phyloP scores from a whole-genome alignment of 441 rosid genomes.

The Syzygium syzygioides region DNA sequence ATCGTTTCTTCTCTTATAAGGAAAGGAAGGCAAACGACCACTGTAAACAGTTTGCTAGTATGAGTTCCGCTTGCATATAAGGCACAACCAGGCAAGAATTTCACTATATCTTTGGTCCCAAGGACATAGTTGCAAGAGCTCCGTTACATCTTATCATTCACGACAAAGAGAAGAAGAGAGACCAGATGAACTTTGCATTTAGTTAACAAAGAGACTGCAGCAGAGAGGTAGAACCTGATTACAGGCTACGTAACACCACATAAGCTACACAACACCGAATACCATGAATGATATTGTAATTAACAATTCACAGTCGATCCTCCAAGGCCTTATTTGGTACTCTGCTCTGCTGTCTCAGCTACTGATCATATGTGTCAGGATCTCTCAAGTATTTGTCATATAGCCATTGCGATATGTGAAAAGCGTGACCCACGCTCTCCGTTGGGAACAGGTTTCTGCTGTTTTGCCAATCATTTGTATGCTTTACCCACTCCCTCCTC shows the following conservation, averaged over 20 bases:
- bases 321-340: background rate
- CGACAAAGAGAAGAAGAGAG: background rate
- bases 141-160: background rate
- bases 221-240: background rate
- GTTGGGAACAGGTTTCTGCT: constrained; percentile 31
- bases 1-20: background rate
- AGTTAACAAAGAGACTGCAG: background rate
- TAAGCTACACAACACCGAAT: background rate
- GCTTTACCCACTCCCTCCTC: constrained; percentile 68
- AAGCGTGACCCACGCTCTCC: constrained; percentile 34
- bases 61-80: background rate
- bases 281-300: background rate
- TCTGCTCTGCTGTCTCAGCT: background rate
- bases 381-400: constrained; percentile 42
- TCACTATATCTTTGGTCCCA: background rate
- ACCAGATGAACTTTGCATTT: background rate
- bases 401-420: constrained; percentile 30
- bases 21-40: background rate
- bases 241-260: background rate
- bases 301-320: background rate
- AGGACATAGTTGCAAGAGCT: background rate
- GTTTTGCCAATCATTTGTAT: constrained; percentile 61
- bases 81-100: background rate
- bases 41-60: background rate
- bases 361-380: constrained; percentile 16